Conservation (phyloP, 495 filamentous ascomycete species). For the Aspergillus haitiensis region DNA sequence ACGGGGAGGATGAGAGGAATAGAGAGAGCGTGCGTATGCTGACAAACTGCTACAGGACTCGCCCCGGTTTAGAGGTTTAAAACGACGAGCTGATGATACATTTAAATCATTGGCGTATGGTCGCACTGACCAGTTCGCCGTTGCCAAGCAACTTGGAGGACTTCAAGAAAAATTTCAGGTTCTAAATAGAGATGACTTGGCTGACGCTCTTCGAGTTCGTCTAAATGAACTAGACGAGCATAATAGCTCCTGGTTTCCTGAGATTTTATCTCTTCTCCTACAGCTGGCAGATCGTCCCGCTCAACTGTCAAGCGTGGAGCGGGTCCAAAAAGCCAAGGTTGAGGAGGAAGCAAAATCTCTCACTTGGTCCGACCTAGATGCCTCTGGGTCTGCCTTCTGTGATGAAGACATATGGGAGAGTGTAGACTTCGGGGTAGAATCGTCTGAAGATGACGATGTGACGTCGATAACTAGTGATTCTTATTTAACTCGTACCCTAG, state of each 20-base stretch:
- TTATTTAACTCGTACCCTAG: conserved; percentile 26
- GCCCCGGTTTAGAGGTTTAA: conserved; percentile 28
- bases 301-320: conserved; percentile 61
- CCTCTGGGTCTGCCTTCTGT: conserved; percentile 66
- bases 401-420: conserved; percentile 76
- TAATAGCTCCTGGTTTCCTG: conserved; percentile 65
- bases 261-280: conserved; percentile 76
- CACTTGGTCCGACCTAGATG: conserved; percentile 74
- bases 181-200: conserved; percentile 72
- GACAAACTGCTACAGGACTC: conserved; percentile 41
- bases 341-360: conserved; percentile 49
- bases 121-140: conserved; percentile 87
- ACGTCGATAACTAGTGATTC: conserved; percentile 35
- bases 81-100: conserved; percentile 31
- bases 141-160: conserved; percentile 69
- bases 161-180: conserved; percentile 87
- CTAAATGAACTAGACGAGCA: conserved; percentile 57
- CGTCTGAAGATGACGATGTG: conserved; percentile 56
- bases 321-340: conserved; percentile 54
- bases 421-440: conserved; percentile 68
- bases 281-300: conserved; percentile 80
- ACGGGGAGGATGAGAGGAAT: background rate
- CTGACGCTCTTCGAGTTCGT: conserved; percentile 69
- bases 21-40: conserved; percentile 42
- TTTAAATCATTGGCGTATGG: conserved; percentile 58